Percentiles rank a stretch among this genome's conserved stretches.
Evolutionary conservation across 805 yeast species (phyloP).

Genomic region (Saccharomycopsis oosterbeekiorum): DNA sequence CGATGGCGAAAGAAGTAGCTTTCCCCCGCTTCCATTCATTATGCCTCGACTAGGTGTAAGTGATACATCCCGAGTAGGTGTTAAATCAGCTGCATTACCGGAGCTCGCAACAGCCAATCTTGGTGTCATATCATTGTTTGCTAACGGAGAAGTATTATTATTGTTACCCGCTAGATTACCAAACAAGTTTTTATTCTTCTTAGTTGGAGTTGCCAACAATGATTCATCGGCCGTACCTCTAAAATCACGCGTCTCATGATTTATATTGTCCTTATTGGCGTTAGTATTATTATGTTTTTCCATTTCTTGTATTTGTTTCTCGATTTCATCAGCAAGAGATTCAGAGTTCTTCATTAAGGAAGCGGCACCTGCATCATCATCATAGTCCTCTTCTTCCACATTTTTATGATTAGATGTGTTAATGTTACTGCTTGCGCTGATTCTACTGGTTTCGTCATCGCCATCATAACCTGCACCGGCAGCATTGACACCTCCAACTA

Average conservation of each 20-base stretch:
- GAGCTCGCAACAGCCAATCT: neutral
- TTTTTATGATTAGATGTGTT: neutral
- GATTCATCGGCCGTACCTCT: neutral
- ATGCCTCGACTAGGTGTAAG: neutral
- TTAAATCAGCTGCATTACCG: neutral
- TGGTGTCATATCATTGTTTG: neutral
- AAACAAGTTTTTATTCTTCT: neutral
- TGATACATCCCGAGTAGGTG: neutral
- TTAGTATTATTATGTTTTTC: neutral
- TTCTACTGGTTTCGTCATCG: neutral
- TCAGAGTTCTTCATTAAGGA: neutral
- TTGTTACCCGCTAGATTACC: neutral
- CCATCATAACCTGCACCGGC: neutral
- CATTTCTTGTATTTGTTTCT: conserved; percentile 7
- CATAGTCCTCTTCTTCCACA: neutral
- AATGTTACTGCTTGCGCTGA: neutral
- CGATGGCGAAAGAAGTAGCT: conserved; percentile 11
- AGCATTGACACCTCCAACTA: neutral
- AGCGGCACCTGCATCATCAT: neutral
- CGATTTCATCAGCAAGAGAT: conserved; percentile 5
- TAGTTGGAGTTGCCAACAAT: neutral
- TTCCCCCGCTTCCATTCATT: neutral
- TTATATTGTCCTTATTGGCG: neutral
- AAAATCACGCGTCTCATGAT: neutral
- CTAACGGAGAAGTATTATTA: neutral